These are phyloP conservation scores for Aspergillus thermomutatus DNA, from an alignment of 2,329 filamentous ascomycete genomes.

Conservation along the genomic window DNA sequence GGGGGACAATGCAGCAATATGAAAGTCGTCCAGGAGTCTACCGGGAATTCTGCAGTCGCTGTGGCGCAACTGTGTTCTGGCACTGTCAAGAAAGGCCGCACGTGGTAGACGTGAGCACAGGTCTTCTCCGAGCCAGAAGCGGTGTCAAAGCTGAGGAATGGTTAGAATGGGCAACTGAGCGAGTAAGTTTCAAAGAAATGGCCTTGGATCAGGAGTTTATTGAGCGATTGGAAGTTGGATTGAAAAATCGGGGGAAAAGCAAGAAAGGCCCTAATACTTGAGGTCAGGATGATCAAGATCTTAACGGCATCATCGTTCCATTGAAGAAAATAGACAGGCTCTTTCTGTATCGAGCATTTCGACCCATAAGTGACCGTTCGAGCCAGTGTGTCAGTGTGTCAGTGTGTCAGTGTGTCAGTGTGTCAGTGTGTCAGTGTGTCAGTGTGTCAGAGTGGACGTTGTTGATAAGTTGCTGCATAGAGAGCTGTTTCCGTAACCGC, in stretches of 20 bases:
- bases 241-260: conserved; percentile 11
- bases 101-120: conserved; percentile 63
- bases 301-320: not conserved
- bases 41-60: conserved; percentile 60
- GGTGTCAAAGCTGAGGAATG: conserved; percentile 57
- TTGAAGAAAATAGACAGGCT: not conserved
- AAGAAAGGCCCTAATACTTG: not conserved
- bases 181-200: conserved; percentile 61
- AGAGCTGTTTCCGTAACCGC: not conserved
- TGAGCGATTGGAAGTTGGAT: conserved; percentile 21
- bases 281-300: not conserved
- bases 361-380: not conserved
- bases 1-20: conserved; percentile 51
- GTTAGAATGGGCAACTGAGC: conserved; percentile 59
- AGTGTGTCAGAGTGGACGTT: not conserved
- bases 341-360: not conserved
- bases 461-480: not conserved
- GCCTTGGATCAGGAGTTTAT: conserved; percentile 34
- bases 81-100: conserved; percentile 51
- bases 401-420: not conserved
- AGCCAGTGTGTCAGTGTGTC: not conserved
- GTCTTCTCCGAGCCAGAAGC: conserved; percentile 50
- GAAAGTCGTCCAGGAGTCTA: conserved; percentile 51
- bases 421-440: not conserved
- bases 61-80: conserved; percentile 66